Conservation (phyloP, 225 moss, liverwort and hornwort genomes). For the Anthoceros angustus region DNA sequence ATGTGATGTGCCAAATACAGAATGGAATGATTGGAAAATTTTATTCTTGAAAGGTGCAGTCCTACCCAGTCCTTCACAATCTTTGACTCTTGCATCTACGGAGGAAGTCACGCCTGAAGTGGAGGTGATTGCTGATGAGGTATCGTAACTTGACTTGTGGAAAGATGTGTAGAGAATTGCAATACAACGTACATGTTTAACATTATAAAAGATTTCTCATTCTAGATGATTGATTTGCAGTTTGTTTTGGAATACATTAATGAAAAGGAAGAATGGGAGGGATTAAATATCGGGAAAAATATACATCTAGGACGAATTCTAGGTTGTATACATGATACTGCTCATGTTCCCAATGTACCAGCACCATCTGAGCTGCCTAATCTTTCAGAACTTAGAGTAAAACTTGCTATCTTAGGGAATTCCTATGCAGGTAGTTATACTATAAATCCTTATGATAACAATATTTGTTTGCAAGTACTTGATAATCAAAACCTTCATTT, state of each 20-base stretch:
- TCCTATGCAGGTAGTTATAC: neutral
- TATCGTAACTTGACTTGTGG: neutral
- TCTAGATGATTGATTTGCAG: neutral
- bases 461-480: neutral
- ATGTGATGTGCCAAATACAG: neutral
- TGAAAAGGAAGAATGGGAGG: conserved; percentile 1
- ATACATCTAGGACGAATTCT: neutral
- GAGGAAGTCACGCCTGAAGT: neutral
- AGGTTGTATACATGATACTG: conserved; percentile 1
- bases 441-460: neutral
- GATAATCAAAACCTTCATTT: no score
- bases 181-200: neutral
- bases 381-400: neutral
- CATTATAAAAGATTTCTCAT: neutral
- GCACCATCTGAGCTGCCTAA: neutral
- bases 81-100: neutral
- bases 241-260: conserved; percentile 1
- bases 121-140: neutral
- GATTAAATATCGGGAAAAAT: neutral
- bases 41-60: neutral
- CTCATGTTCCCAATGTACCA: neutral
- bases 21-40: neutral
- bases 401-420: neutral
- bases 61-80: neutral
- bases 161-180: no score